A percentile compares a stretch with the other conserved stretches of the same genome.
These are phyloP conservation scores for Strigomonas galati DNA, from an alignment of 208 protist species.

Conservation along the genomic window DNA sequence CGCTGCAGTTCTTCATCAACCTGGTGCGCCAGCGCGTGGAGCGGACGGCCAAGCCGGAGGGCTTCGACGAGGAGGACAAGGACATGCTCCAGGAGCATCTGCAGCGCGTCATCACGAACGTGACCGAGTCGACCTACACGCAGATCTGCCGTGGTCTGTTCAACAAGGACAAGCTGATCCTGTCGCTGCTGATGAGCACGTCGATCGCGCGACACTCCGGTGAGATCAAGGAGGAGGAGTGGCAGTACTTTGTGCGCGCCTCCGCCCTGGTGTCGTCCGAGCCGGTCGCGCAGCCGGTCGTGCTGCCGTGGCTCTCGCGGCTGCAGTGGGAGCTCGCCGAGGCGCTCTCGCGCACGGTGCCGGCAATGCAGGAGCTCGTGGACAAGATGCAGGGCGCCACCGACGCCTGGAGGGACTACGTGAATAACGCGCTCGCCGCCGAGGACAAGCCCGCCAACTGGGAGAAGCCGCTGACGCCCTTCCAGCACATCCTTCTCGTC, in stretches of 20 bases:
- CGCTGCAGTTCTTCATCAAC: slow-evolving; percentile 96
- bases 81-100: slow-evolving; percentile 52
- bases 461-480: slow-evolving; percentile 58
- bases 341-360: slow-evolving; percentile 76
- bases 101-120: slow-evolving; percentile 60
- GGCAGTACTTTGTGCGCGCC: slow-evolving; percentile 91
- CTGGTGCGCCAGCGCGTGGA: slow-evolving; percentile 91
- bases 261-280: slow-evolving; percentile 82
- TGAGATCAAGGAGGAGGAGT: slow-evolving; percentile 79
- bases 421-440: slow-evolving; percentile 58
- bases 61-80: slow-evolving; percentile 9
- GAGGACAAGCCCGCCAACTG: slow-evolving; percentile 54
- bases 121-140: slow-evolving; percentile 92
- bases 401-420: slow-evolving; percentile 61
- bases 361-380: slow-evolving; percentile 57
- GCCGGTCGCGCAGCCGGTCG: slow-evolving; percentile 40
- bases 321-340: slow-evolving; percentile 85
- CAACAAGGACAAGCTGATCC: slow-evolving; percentile 96
- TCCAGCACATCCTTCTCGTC: slow-evolving; percentile 93
- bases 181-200: slow-evolving; percentile 93
- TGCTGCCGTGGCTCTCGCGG: slow-evolving; percentile 64
- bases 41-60: slow-evolving; percentile 47
- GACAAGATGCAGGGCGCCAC: slow-evolving; percentile 40
- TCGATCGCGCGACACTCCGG: slow-evolving; percentile 72
- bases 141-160: slow-evolving; percentile 98